Base-by-base conservation (phyloP, 1,284 basidiomycete genomes). In the Leccinum subrobustum region DNA sequence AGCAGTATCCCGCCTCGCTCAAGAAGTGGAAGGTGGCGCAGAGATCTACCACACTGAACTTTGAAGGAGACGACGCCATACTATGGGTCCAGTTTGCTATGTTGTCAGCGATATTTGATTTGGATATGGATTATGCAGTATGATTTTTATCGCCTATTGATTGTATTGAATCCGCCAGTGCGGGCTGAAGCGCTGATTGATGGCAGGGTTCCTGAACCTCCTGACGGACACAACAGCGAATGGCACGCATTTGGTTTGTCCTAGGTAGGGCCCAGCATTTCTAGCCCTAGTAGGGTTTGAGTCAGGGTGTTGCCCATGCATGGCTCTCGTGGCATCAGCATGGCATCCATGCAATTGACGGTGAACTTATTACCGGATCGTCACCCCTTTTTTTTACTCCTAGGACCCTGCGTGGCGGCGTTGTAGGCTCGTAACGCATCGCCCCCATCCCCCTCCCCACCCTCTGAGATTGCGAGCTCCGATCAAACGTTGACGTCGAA, bases 21-120 rank as follows among this genome's bases (percentile, higher is more conserved):
- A 56, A 9, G 63, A 71, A 37, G 56, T 63, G 5, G 64, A 63
- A 27, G 55, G 57, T 23, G 63, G 66, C 56, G 54, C 58, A 29
- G 52, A 35, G 62, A 62, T 54, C 50, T 39, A 39, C 60, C 70
- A 65, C 56, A 63, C 62, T 56, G 73, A 74, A 54, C 33, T 72
- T 58, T 75, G 63, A 31, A 18, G 56, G 39, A n/a, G 51, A 37
- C 2, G 20, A 20, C 18, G 44, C 44, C 42, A 12, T 16, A 50
- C 18, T 20, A 52, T 23, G 55, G 47, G 56, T 52, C 37, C 48
- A 6, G 62, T 59, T 52, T 65, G 54, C 56, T 56, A 56, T 62
- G 57, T 52, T 58, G 59, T 52, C 63, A 44, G 31, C 20, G 44
- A 59, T 23, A 25, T 54, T 56, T 54, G 57, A 65, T 58, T 58